These are phyloP conservation scores for Lodderomyces orthopsilosis DNA, from an alignment of 1,139 yeast species.

Conservation along the genomic window DNA sequence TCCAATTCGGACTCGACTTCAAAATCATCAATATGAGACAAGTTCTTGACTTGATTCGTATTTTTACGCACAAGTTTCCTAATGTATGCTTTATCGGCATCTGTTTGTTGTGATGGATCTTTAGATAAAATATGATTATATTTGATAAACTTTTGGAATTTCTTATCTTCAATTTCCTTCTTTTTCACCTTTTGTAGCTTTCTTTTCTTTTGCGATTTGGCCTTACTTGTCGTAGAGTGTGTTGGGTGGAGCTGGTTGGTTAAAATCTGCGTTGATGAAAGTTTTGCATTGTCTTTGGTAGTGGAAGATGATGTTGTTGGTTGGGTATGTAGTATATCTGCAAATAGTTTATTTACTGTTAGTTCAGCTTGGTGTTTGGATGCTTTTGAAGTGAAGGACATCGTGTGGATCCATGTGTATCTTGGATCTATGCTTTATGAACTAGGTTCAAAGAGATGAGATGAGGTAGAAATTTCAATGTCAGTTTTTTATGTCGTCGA, in stretches of 20 bases:
- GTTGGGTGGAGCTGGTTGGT: conserved; percentile 18
- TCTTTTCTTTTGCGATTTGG: conserved; percentile 29
- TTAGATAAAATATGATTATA: conserved; percentile 44
- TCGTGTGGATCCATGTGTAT: conserved; percentile 10
- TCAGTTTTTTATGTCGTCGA: neutral
- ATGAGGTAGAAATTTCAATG: neutral
- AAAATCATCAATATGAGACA: conserved; percentile 40
- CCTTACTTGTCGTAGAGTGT: conserved; percentile 19
- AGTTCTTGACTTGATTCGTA: conserved; percentile 41
- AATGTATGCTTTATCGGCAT: conserved; percentile 46
- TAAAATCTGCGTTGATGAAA: conserved; percentile 23
- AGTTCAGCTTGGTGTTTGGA: conserved; percentile 35
- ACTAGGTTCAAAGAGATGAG: neutral
- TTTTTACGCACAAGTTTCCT: conserved; percentile 52
- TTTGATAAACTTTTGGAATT: conserved; percentile 50
- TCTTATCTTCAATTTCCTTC: conserved; percentile 37
- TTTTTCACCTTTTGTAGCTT: conserved; percentile 26
- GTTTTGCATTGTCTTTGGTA: conserved; percentile 5
- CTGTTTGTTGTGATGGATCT: conserved; percentile 19
- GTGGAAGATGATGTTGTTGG: conserved; percentile 8
- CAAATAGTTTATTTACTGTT: conserved; percentile 42
- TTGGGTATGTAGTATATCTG: conserved; percentile 39
- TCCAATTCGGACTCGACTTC: conserved; percentile 43
- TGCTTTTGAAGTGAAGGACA: conserved; percentile 30
- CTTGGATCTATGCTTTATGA: no score